Conservation (phyloP, 2,329 filamentous ascomycete genomes). For the Cryphonectria radicalis region DNA sequence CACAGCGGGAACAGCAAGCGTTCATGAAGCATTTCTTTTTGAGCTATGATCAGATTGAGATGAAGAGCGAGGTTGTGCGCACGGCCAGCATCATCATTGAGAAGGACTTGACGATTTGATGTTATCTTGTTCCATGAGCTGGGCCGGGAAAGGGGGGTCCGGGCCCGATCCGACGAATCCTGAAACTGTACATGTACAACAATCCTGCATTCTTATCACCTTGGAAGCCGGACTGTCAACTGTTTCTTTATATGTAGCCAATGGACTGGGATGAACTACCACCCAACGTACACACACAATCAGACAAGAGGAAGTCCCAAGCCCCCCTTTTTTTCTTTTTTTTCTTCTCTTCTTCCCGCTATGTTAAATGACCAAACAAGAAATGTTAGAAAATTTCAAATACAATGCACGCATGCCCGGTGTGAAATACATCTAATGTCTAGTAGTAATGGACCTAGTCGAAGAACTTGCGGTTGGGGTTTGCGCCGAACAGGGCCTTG, state of each 20-base stretch:
- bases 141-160: neutral
- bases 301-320: neutral
- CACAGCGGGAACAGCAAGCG: slow-evolving; percentile 49
- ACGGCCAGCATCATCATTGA: slow-evolving; percentile 11
- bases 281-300: neutral
- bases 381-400: neutral
- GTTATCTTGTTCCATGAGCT: neutral
- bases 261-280: slow-evolving; percentile 1
- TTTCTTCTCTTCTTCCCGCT: slow-evolving; percentile 5
- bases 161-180: neutral
- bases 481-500: slow-evolving; percentile 88
- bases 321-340: too few species aligned
- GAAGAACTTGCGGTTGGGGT: slow-evolving; percentile 93
- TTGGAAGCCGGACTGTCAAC: neutral
- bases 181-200: neutral
- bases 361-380: slow-evolving; percentile 23
- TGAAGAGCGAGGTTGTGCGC: neutral
- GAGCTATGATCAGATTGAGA: slow-evolving; percentile 33
- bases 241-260: neutral
- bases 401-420: slow-evolving; percentile 20
- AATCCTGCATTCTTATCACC: neutral
- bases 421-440: neutral
- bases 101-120: neutral
- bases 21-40: slow-evolving; percentile 56
- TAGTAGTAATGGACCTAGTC: slow-evolving; percentile 60